These are phyloP conservation scores for Mucor mucedo DNA, from an alignment of 371 early-diverging fungal genomes.

Conservation along the genomic window DNA sequence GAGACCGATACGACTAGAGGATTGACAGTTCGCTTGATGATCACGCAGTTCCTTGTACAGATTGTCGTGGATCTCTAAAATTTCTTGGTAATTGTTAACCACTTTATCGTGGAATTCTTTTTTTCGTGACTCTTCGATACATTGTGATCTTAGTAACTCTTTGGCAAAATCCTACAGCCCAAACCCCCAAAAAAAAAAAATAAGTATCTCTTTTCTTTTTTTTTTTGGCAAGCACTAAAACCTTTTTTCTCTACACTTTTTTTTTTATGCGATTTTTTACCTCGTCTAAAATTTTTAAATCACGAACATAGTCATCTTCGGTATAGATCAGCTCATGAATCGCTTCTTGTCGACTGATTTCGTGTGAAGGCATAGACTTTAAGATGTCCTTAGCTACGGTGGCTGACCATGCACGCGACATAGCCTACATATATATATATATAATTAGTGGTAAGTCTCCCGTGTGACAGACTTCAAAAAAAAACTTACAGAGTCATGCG, in stretches of 20 bases:
- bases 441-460: not conserved
- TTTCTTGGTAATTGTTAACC: conserved; percentile 81
- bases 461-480: not conserved
- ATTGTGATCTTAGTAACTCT: conserved; percentile 38
- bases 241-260: not conserved
- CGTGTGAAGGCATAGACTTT: conserved; percentile 72
- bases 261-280: conserved; percentile 18
- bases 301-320: conserved; percentile 90
- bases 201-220: too few species aligned
- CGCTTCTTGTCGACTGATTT: conserved; percentile 90
- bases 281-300: conserved; percentile 55
- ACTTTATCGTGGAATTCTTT: conserved; percentile 76
- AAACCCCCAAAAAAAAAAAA: too few species aligned
- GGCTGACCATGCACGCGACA: conserved; percentile 71
- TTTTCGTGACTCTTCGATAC: conserved; percentile 63
- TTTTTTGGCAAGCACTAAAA: too few species aligned
- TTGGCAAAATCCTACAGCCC: conserved; percentile 36
- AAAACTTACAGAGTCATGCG: conserved; percentile 46
- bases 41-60: conserved; percentile 72
- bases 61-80: conserved; percentile 73
- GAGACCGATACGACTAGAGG: conserved; percentile 51
- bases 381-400: conserved; percentile 76
- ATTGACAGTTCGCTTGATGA: conserved; percentile 69
- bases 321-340: conserved; percentile 92
- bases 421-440: conserved; percentile 42